phyloP scores from a whole-genome alignment of 2,329 filamentous ascomycete genomes.

The Fusarium sacchari region DNA sequence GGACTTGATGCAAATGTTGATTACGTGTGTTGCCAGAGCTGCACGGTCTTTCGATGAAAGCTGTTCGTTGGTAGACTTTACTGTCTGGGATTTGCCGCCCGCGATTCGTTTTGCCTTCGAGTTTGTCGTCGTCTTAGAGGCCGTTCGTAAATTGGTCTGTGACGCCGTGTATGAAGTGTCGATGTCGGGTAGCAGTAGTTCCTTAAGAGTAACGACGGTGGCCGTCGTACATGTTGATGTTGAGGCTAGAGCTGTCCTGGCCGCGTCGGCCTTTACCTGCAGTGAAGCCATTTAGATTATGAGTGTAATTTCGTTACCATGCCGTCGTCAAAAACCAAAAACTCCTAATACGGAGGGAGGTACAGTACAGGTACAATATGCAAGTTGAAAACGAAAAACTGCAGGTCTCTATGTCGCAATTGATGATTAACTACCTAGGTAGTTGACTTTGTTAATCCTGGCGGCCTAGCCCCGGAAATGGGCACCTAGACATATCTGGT shows the following conservation, averaged over 20 bases:
- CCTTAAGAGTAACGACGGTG: constrained; percentile 59
- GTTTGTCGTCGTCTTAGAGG: constrained; percentile 43
- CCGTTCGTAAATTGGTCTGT: constrained; percentile 40
- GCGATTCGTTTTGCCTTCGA: constrained; percentile 40
- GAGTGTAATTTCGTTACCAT: constrained; percentile 47
- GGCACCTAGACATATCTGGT: constrained; percentile 50
- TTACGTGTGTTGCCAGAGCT: constrained; percentile 75
- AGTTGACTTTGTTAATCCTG: constrained; percentile 1
- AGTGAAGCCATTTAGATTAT: constrained; percentile 55
- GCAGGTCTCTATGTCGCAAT: constrained; percentile 30
- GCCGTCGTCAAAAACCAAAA: constrained; percentile 43
- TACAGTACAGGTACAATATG: constrained; percentile 36
- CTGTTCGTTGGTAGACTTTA: constrained; percentile 39
- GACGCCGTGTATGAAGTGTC: constrained; percentile 42
- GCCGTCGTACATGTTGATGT: constrained; percentile 63
- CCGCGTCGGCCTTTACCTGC: constrained; percentile 57
- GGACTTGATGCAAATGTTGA: constrained; percentile 75
- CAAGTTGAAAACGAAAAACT: constrained; percentile 37
- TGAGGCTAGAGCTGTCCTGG: constrained; percentile 65
- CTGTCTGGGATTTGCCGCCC: constrained; percentile 2
- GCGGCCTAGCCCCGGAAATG: constrained; percentile 27
- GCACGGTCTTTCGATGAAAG: constrained; percentile 64
- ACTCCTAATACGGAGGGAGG: constrained; percentile 40
- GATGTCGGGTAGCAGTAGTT: constrained; percentile 54
- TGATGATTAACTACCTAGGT: no score